These are phyloP conservation scores for Stemphylium lycopersici DNA, from an alignment of 2,329 filamentous ascomycete genomes.

Conservation along the genomic window DNA sequence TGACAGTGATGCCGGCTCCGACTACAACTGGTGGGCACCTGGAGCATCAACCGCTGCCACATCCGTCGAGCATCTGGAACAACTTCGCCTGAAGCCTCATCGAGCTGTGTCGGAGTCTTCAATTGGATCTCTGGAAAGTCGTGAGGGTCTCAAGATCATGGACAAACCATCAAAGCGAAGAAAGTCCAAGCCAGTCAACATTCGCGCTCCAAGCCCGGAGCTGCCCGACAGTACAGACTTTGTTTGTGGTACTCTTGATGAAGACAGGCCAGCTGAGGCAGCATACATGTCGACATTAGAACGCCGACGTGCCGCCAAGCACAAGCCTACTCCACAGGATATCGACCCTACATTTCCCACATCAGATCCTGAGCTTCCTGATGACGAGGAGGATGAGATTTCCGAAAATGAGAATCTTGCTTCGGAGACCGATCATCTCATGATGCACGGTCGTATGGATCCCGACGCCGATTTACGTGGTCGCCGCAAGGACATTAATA, in stretches of 20 bases:
- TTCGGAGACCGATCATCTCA: constrained; percentile 66
- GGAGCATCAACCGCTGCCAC: constrained; percentile 59
- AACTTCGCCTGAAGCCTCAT: constrained; percentile 54
- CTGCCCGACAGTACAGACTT: constrained; percentile 98
- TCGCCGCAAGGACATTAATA: constrained; percentile 37
- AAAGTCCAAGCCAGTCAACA: constrained; percentile 59
- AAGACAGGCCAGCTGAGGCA: constrained; percentile 92
- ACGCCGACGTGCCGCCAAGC: constrained; percentile 79
- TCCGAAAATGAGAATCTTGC: constrained; percentile 37
- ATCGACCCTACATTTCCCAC: constrained; percentile 92
- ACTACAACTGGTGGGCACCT: constrained; percentile 69
- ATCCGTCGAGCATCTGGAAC: constrained; percentile 56
- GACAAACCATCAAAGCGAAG: constrained; percentile 47
- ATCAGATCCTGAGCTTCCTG: constrained; percentile 85
- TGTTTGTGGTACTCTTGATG: constrained; percentile 96
- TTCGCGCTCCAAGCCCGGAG: constrained; percentile 73
- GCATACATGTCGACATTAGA: constrained; percentile 87
- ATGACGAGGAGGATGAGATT: constrained; percentile 68
- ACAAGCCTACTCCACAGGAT: constrained; percentile 86
- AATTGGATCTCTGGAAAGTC: constrained; percentile 57
- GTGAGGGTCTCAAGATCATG: constrained; percentile 35
- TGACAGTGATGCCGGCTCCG: constrained; percentile 67
- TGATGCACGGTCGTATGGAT: constrained; percentile 75
- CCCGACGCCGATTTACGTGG: constrained; percentile 60
- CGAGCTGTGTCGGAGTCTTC: constrained; percentile 61